phyloP scores from a whole-genome alignment of 179 eudicot species.

The Gypsophila paniculata region DNA sequence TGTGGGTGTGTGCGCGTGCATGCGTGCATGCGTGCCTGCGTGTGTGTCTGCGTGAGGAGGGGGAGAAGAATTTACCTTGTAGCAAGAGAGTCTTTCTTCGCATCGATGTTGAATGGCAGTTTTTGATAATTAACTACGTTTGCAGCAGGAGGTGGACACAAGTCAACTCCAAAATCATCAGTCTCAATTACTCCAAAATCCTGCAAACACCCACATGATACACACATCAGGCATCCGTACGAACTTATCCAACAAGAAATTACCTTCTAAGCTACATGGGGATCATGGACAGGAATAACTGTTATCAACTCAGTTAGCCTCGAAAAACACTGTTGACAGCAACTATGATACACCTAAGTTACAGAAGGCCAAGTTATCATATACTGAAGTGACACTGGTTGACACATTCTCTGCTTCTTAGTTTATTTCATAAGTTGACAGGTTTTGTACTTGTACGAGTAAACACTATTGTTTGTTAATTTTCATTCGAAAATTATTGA shows the following conservation, averaged over 20 bases:
- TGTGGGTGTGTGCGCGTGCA: not conserved
- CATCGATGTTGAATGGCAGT: constrained; percentile 18
- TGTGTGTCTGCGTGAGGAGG: no score
- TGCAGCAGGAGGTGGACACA: constrained; percentile 37
- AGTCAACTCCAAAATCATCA: constrained; percentile 49
- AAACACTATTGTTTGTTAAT: not conserved
- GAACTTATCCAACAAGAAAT: not conserved
- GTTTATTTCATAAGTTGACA: no score
- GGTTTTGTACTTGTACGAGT: not conserved
- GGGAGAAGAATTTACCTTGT: constrained; percentile 33
- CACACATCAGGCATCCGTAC: not conserved
- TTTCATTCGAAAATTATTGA: not conserved
- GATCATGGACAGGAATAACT: not conserved
- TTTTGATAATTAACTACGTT: constrained; percentile 22
- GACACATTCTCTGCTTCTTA: no score
- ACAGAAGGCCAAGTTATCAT: constrained; percentile 3
- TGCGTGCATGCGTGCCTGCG: no score
- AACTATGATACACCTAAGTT: not conserved
- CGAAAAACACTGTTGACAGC: not conserved
- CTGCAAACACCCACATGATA: constrained; percentile 25
- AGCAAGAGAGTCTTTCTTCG: constrained; percentile 17
- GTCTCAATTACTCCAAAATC: constrained; percentile 28
- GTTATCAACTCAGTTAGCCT: not conserved
- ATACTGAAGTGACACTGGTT: not conserved
- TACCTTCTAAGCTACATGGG: not conserved